Evolutionary conservation across 805 yeast genomes (phyloP).

Genomic region (Cyberlindnera nakhonratchasimensis): DNA sequence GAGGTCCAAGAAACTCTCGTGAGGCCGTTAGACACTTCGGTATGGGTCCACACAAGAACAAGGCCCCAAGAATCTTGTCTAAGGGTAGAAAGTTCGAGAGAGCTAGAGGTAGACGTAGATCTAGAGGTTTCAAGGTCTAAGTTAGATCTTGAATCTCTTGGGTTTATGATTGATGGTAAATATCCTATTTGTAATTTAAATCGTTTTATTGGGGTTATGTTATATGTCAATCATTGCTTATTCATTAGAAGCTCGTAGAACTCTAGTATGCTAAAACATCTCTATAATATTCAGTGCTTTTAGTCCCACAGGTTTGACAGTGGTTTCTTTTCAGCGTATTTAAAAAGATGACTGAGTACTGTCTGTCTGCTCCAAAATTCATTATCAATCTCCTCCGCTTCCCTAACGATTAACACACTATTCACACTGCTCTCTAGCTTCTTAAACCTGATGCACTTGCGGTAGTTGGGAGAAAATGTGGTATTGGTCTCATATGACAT

Average conservation of each 20-base stretch:
- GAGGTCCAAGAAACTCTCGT: conserved; percentile 99
- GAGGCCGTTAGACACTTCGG: conserved; percentile 99
- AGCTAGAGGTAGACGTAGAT: conserved; percentile 99
- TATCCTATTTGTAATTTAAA: conserved; percentile 15
- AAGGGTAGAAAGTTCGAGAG: conserved; percentile 99
- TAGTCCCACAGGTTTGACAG: conserved; percentile 17
- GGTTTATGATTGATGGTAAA: conserved; percentile 15
- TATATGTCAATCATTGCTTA: conserved; percentile 21
- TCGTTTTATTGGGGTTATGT: conserved; percentile 16
- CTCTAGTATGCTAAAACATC: too few species aligned
- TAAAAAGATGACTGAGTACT: conserved; percentile 7
- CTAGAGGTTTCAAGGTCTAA: conserved; percentile 99
- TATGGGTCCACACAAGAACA: conserved; percentile 99
- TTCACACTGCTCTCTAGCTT: not conserved
- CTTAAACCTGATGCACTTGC: conserved; percentile 9
- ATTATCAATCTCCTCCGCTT: conserved; percentile 8
- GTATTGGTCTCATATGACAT: conserved; percentile 16
- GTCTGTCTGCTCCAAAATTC: conserved; percentile 24
- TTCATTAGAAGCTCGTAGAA: conserved; percentile 7
- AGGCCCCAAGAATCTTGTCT: conserved; percentile 97
- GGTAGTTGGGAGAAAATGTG: conserved; percentile 17
- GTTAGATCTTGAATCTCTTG: conserved; percentile 16
- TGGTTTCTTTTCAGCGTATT: conserved; percentile 2
- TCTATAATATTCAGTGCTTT: too few species aligned
- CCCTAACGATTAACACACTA: not conserved